Evolutionary conservation across 371 early-diverging fungal genomes (phyloP), one percentile per base, ranked within the genome.

Genomic region (Blastocladiella emersonii): DNA sequence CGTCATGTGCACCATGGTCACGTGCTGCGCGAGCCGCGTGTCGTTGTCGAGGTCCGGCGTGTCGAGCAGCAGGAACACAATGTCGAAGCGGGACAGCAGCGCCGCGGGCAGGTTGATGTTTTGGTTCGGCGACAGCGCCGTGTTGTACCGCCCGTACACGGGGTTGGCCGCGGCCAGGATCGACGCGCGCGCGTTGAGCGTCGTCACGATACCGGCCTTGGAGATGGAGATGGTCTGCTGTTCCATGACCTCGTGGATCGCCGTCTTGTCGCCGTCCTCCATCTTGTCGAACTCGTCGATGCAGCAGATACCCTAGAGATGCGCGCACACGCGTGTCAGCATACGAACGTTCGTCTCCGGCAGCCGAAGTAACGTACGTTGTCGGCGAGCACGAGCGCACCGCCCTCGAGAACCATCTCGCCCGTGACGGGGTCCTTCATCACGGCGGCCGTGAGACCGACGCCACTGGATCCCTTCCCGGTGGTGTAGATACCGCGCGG

Each of bases 21-120:
- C 90, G 75, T 95, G 95, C 65, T 88, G 79, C 21, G 95, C 96
- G 39, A 94, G 76, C 62, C 83, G 74, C 57, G 81, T 70, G 71
- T 91, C 89, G 70, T 81, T 74, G 57, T 87, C 87, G 59, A 81
- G 76, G 57, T 83, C 80, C 27, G 91, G 85, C 17, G 78, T 82
- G 71, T 93, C 94, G 36, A 88, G 81, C 15, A 98, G 85, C 69
- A 98, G 82, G 72, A 92, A 94, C 49, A 93, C 69, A 65, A 98
- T 84, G 81, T 99, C 99, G 73, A 99, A 99, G 75, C 99, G 87
- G 34, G 92, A 91, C 56, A 99, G 73, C 53, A 99, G 81, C 25
- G 98, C 89, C 49, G 89, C 91, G 12, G 99, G 98, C 56, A 99
- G 79, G 63, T 93, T 93, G 71, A 98, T 94, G 74, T 99, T 99